Base-by-base conservation (phyloP, 2,329 filamentous ascomycete genomes). In the Aureobasidium sp. region DNA sequence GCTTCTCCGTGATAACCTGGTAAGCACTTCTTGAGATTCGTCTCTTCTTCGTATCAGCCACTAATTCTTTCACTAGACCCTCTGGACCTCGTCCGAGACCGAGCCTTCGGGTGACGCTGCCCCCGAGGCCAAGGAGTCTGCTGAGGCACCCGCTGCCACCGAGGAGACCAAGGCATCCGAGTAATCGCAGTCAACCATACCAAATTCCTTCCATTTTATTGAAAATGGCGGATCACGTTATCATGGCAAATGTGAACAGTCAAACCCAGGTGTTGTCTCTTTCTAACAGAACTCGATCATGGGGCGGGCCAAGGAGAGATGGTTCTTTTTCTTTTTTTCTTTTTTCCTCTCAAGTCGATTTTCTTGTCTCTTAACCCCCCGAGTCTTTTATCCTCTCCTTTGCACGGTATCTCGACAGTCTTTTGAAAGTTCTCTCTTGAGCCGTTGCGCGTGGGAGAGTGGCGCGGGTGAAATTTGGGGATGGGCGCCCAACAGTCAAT, bases 51-150 rank as follows among this genome's bases (percentile, higher is more conserved):
- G 15, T 12, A 15, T 8, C 3, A 57, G 47, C 22, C 41, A 9
- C 57, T 59, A 56, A 77, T 78, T 49, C 15, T 69, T 31, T 62
- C 5, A 62, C 49, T 70, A 97, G 92, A 97, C 94, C 69, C 91
- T 97, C 79, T 97, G 94, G 94, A 97, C 94, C 74, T 97, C 93
- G 65, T 97, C 93, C 70, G 94, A 97, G 86, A 90, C 92, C 67
- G 94, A 97, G 84, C 85, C 90, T 72, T 80, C 88, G 69, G 82
- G 83, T 67, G 78, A 79, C 68, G 60, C 68, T 47, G 67, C 70
- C 52, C 71, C 57, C 29, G 76, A 79, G 64, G 76, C 85, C 64
- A 77, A 79, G 67, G 78, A 84, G 68, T 72, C 80, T 64, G 79
- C 80, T 70, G 73, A 77, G 63, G 79, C 82, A 67, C 74, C 81